Percentiles rank a stretch among this genome's conserved stretches.
Conservation (phyloP, 192 early-diverging fungal genomes). For the Geosiphon pyriformis region DNA sequence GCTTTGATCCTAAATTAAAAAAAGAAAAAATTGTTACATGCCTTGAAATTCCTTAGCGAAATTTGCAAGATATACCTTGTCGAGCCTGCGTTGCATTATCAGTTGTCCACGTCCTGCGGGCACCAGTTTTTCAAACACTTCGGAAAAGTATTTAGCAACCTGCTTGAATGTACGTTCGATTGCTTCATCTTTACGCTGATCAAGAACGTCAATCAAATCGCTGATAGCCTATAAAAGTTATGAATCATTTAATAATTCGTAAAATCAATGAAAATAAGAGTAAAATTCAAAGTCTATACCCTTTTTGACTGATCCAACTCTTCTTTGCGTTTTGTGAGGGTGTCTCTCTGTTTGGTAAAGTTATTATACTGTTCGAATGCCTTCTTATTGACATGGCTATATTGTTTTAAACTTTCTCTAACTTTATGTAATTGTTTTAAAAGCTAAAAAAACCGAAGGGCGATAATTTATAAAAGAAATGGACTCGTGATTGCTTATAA, state of each 20-base stretch:
- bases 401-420: conserved; percentile 85
- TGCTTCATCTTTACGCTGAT: conserved; percentile 95
- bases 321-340: conserved; percentile 72
- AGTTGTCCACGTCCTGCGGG: conserved; percentile 80
- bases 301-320: conserved; percentile 82
- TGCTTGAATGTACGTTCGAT: conserved; percentile 95
- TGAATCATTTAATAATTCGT: too few relatives aligned
- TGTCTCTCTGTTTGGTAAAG: conserved; percentile 87
- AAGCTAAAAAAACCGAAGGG: conserved; percentile 31
- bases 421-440: conserved; percentile 65
- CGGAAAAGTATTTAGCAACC: conserved; percentile 80
- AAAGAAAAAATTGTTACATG: neutral
- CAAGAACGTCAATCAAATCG: conserved; percentile 83
- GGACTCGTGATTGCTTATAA: neutral
- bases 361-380: conserved; percentile 96
- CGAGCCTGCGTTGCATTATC: conserved; percentile 73
- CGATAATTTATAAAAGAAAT: neutral
- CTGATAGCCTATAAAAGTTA: conserved; percentile 57
- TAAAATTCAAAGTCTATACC: conserved; percentile 28
- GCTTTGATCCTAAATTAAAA: conserved; percentile 24
- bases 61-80: conserved; percentile 32
- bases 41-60: neutral
- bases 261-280: too few relatives aligned
- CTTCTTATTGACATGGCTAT: conserved; percentile 95
- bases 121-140: conserved; percentile 88